Percentiles rank a stretch among this genome's conserved stretches.
Evolutionary conservation across 208 protist species (phyloP).

Genomic region (Tritrichomonas foetus): DNA sequence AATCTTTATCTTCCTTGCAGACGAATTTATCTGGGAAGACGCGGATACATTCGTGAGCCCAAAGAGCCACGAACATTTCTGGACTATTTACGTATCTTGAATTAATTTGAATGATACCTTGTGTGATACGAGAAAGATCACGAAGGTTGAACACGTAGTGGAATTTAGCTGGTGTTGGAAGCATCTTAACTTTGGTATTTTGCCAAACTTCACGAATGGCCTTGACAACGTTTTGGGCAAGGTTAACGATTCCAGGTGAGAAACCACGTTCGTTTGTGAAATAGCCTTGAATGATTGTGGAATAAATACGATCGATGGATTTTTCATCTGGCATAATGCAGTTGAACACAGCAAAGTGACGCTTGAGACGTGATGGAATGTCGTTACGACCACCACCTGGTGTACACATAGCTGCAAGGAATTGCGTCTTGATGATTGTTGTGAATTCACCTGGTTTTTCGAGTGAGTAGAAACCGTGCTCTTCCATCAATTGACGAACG

Average conservation of each 20-base stretch:
- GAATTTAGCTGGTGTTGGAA: slow-evolving; percentile 91
- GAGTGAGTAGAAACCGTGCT: slow-evolving; percentile 69
- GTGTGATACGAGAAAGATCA: slow-evolving; percentile 85
- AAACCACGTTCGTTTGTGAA: slow-evolving; percentile 46
- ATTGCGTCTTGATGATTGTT: slow-evolving; percentile 81
- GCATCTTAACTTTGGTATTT: slow-evolving; percentile 68
- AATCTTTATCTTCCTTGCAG: slow-evolving; percentile 79
- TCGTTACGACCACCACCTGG: slow-evolving; percentile 93
- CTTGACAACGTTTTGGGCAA: slow-evolving; percentile 45
- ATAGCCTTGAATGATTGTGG: slow-evolving; percentile 55
- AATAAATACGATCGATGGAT: slow-evolving; percentile 81
- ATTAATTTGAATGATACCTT: slow-evolving; percentile 78
- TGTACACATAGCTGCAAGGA: slow-evolving; percentile 89
- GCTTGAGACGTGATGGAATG: slow-evolving; percentile 90
- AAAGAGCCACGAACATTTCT: slow-evolving; percentile 75
- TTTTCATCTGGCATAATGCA: slow-evolving; percentile 81
- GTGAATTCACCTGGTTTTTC: slow-evolving; percentile 77
- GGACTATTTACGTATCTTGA: slow-evolving; percentile 70
- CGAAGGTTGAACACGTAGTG: slow-evolving; percentile 97
- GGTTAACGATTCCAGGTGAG: slow-evolving; percentile 45
- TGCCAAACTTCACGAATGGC: slow-evolving; percentile 63
- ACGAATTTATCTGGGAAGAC: slow-evolving; percentile 92
- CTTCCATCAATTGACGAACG: slow-evolving; percentile 71
- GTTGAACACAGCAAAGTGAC: slow-evolving; percentile 85
- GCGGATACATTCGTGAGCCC: slow-evolving; percentile 90